Evolutionary conservation across 371 early-diverging fungal genomes (phyloP).

Genomic region (Synchytrium microbalum): DNA sequence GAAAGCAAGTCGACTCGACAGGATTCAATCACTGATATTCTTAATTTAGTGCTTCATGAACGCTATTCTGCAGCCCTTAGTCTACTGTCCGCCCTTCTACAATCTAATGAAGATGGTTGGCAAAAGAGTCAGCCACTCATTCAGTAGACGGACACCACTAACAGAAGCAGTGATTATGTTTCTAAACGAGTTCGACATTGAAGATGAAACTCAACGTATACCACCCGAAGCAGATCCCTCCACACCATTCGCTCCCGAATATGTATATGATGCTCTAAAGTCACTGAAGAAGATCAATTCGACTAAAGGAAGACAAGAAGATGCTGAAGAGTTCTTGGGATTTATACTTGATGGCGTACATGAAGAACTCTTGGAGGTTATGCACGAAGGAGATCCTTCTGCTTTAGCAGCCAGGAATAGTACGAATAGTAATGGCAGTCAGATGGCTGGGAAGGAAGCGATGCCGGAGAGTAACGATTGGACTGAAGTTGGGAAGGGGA

Average conservation of each 20-base stretch:
- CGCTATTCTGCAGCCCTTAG: slow-evolving; percentile 78
- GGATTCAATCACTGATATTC: not conserved
- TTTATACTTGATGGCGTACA: slow-evolving; percentile 88
- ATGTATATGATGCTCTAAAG: slow-evolving; percentile 83
- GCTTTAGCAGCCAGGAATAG: not conserved
- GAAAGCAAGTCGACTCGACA: not conserved
- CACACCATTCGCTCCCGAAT: slow-evolving; percentile 84
- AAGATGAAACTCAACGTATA: slow-evolving; percentile 13
- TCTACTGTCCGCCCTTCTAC: slow-evolving; percentile 85
- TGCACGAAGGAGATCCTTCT: not conserved
- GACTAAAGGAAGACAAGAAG: slow-evolving; percentile 85
- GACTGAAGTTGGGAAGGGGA: slow-evolving; percentile 85
- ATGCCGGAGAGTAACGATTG: slow-evolving; percentile 42
- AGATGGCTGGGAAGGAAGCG: not conserved
- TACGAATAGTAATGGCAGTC: not conserved
- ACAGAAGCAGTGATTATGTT: slow-evolving; percentile 76
- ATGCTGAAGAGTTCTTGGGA: slow-evolving; percentile 93
- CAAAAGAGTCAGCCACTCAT: slow-evolving; percentile 19
- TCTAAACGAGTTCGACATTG: slow-evolving; percentile 60
- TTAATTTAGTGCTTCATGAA: slow-evolving; percentile 79
- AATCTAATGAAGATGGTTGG: slow-evolving; percentile 60
- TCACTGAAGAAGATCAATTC: slow-evolving; percentile 63
- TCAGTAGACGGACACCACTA: slow-evolving; percentile 70
- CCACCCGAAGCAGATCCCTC: slow-evolving; percentile 17
- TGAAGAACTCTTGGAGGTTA: slow-evolving; percentile 73